phyloP scores from a whole-genome alignment of 345 rosid species.

The Lumnitzera littorea region DNA sequence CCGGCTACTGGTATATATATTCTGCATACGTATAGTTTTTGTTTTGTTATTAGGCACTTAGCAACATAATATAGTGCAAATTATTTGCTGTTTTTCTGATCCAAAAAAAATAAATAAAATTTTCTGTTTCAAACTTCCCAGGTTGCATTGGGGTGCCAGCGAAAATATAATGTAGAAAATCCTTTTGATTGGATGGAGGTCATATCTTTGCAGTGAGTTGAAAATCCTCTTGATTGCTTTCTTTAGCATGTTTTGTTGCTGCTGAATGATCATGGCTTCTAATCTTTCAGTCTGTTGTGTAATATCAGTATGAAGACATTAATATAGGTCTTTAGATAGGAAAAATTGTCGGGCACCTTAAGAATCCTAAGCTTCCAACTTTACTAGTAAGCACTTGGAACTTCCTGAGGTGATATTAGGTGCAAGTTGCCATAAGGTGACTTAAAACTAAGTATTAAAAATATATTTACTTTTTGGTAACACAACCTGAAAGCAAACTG shows the following conservation, averaged over 20 bases:
- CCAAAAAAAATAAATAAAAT: no score
- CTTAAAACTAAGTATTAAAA: no score
- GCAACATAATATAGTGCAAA: neutral
- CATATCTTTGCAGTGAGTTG: slow-evolving; percentile 84
- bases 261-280: neutral
- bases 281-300: no score
- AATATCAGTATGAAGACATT: no score
- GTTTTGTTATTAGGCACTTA: neutral
- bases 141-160: slow-evolving; percentile 64
- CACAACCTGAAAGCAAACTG: no score
- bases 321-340: no score
- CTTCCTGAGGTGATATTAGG: no score
- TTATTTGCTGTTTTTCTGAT: neutral
- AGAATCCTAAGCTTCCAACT: no score
- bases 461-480: no score
- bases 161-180: slow-evolving; percentile 60
- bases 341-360: no score
- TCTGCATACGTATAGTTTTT: neutral
- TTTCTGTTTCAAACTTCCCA: slow-evolving; percentile 10
- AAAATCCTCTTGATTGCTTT: neutral
- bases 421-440: no score
- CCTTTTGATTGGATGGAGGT: slow-evolving; percentile 99
- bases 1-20: slow-evolving; percentile 61
- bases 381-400: no score
- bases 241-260: neutral